Evolutionary conservation across 106 monocot species (phyloP).

Genomic region (Platanthera guangdongensis): DNA sequence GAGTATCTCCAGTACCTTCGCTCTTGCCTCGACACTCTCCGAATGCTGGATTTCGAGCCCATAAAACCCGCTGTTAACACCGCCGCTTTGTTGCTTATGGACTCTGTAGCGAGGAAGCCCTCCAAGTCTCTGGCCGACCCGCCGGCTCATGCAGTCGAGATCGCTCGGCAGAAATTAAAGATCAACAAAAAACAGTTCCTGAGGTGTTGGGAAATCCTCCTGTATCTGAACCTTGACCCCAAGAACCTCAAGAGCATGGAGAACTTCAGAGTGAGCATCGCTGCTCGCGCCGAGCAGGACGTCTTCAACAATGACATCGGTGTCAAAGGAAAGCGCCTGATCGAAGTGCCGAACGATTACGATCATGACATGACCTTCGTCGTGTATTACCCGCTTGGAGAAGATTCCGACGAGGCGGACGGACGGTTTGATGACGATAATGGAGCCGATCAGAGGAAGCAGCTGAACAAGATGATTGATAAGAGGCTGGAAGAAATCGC

Average conservation of each 20-base stretch:
- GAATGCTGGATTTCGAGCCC: slow-evolving; percentile 53
- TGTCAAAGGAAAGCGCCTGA: slow-evolving; percentile 35
- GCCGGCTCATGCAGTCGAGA: slow-evolving; percentile 27
- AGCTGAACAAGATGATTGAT: slow-evolving; percentile 63
- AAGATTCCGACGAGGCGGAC: slow-evolving; percentile 16
- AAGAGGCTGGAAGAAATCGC: slow-evolving; percentile 53
- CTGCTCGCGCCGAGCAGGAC: slow-evolving; percentile 46
- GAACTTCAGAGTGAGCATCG: slow-evolving; percentile 48
- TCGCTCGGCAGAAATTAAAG: slow-evolving; percentile 65
- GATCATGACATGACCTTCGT: slow-evolving; percentile 66
- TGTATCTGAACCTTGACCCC: slow-evolving; percentile 53
- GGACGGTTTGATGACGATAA: slow-evolving; percentile 17
- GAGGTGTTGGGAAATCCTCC: slow-evolving; percentile 75
- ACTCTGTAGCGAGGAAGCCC: slow-evolving; percentile 21
- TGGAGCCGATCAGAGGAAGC: slow-evolving; percentile 40
- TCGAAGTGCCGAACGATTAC: slow-evolving; percentile 59
- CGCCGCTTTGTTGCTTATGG: slow-evolving; percentile 40
- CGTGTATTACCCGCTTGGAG: slow-evolving; percentile 25
- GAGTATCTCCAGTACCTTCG: slow-evolving; percentile 86
- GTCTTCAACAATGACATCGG: slow-evolving; percentile 46
- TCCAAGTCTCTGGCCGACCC: slow-evolving; percentile 35
- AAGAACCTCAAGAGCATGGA: slow-evolving; percentile 31
- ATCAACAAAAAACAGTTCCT: slow-evolving; percentile 89
- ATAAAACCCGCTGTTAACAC: slow-evolving; percentile 30
- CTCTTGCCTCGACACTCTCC: slow-evolving; percentile 58